Conservation (phyloP, 805 yeast species). For the Danielozyma ontarioensis region DNA sequence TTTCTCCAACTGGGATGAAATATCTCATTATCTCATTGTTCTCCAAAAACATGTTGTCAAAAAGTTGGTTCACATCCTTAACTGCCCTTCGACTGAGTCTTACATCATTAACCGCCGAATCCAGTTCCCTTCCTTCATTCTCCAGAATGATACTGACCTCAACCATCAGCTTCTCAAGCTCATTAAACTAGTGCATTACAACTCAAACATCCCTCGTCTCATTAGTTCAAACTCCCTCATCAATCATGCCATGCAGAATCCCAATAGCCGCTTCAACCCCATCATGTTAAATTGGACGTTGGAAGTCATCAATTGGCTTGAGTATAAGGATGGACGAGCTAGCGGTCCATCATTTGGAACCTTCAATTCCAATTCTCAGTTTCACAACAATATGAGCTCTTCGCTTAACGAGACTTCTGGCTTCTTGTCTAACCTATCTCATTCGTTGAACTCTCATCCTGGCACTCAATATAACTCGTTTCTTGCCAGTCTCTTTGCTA, state of each 20-base stretch:
- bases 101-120: conserved; percentile 27
- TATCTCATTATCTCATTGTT: conserved; percentile 33
- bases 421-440: conserved; percentile 4
- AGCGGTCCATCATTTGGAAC: conserved; percentile 2
- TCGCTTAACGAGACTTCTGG: conserved; percentile 4
- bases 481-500: conserved; percentile 42
- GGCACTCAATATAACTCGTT: conserved; percentile 24
- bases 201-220: conserved; percentile 43
- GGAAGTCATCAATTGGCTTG: conserved; percentile 50
- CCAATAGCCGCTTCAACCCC: conserved; percentile 19
- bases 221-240: conserved; percentile 37
- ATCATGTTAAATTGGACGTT: conserved; percentile 47
- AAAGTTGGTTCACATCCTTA: conserved; percentile 28
- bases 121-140: conserved; percentile 30
- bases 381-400: conserved; percentile 3
- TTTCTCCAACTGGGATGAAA: conserved; percentile 46
- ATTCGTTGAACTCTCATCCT: conserved; percentile 4
- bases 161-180: conserved; percentile 29
- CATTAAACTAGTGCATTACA: conserved; percentile 32
- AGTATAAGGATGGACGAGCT: conserved; percentile 44
- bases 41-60: conserved; percentile 36
- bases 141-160: conserved; percentile 44
- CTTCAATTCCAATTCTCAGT: conserved; percentile 6
- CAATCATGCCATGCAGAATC: conserved; percentile 4
- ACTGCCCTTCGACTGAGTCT: conserved; percentile 10